These are phyloP conservation scores for Crithidia expoeki DNA, from an alignment of 208 protist species.

Conservation along the genomic window DNA sequence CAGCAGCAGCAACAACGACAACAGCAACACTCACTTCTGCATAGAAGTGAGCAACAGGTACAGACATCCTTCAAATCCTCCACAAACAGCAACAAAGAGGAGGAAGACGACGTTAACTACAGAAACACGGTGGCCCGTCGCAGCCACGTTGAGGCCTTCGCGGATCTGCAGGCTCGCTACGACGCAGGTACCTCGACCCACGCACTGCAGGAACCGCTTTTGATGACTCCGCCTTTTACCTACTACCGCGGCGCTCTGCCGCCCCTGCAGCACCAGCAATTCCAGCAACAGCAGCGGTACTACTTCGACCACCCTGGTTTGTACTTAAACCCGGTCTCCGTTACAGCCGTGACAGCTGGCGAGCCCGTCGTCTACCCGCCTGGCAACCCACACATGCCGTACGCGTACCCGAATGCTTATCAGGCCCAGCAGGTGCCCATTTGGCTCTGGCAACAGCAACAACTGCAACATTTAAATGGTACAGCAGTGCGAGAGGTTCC, in stretches of 20 bases:
- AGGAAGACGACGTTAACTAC: neutral
- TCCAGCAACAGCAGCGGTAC: constrained; percentile 11
- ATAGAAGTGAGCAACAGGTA: constrained; percentile 27
- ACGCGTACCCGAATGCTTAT: neutral
- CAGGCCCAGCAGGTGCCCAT: neutral
- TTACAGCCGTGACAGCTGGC: constrained; percentile 13
- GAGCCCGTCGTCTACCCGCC: neutral
- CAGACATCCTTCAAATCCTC: constrained; percentile 26
- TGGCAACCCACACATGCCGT: constrained; percentile 9
- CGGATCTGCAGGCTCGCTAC: neutral
- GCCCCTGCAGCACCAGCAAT: neutral
- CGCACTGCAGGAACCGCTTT: neutral
- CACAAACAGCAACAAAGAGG: neutral
- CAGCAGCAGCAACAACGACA: constrained; percentile 12
- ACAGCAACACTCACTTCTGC: constrained; percentile 2
- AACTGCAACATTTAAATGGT: too few species aligned
- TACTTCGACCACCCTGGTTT: constrained; percentile 13
- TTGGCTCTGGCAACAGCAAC: constrained; percentile 13
- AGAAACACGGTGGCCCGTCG: neutral
- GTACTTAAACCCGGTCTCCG: constrained; percentile 11
- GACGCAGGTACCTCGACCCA: constrained; percentile 20
- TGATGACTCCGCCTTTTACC: constrained; percentile 21
- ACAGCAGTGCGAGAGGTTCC: too few species aligned
- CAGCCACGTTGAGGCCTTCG: neutral
- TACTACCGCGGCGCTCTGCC: constrained; percentile 8